Percentiles rank a stretch among this genome's conserved stretches.
phyloP scores from a whole-genome alignment of 345 rosid species.

The Heritiera littoralis region DNA sequence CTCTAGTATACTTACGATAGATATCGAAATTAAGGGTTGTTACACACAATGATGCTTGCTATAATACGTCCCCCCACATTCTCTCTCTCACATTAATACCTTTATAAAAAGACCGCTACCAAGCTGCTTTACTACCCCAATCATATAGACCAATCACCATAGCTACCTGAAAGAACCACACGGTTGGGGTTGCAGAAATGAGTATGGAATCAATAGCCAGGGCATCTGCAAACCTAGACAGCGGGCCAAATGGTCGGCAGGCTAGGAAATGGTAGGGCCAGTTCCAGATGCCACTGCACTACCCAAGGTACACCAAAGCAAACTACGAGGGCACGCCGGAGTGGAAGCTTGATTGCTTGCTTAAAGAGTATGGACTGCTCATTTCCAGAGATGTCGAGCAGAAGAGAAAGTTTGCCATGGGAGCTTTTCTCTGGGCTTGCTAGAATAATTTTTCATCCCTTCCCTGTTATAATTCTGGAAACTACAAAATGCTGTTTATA shows the following conservation, averaged over 20 bases:
- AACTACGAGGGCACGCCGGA: conserved; percentile 63
- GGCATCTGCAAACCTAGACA: conserved; percentile 2
- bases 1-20: no score
- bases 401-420: conserved; percentile 60
- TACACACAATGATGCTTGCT: no score
- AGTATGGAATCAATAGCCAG: conserved; percentile 15
- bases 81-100: no score
- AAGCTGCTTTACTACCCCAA: neutral
- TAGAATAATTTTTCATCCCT: neutral
- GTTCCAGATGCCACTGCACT: conserved; percentile 63
- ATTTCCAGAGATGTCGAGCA: conserved; percentile 42
- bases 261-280: conserved; percentile 9
- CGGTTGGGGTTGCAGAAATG: neutral
- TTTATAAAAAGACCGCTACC: neutral
- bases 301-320: conserved; percentile 52
- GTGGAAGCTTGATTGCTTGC: conserved; percentile 55
- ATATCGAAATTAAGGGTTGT: no score
- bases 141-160: neutral
- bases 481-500: neutral
- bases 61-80: no score
- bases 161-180: neutral
- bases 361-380: conserved; percentile 54
- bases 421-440: conserved; percentile 66
- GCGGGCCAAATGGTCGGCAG: conserved; percentile 3
- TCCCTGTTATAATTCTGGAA: neutral